Evolutionary conservation across 176 grass and related monocot genomes (phyloP).

Genomic region (Puya raimondii): DNA sequence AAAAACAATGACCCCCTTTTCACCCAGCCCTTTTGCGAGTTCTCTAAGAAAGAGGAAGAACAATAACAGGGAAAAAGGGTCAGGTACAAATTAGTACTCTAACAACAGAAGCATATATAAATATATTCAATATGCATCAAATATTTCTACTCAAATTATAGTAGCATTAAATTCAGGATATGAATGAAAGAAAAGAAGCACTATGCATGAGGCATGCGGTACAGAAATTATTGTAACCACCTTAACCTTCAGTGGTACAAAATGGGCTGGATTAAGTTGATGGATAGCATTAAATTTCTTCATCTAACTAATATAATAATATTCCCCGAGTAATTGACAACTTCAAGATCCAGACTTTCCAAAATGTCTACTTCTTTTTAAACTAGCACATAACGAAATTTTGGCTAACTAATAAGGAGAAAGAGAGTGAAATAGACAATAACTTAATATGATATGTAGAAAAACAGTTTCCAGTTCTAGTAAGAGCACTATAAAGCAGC

Average conservation of each 20-base stretch:
- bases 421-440: background rate
- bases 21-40: conserved; percentile 59
- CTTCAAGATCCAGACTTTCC: background rate
- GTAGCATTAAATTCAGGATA: background rate
- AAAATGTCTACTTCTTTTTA: background rate
- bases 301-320: background rate
- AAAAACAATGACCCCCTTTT: conserved; percentile 67
- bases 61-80: conserved; percentile 17
- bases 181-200: too few species aligned
- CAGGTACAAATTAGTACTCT: background rate
- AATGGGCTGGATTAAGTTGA: too few species aligned
- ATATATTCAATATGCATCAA: background rate
- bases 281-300: background rate
- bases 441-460: background rate
- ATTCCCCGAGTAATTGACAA: background rate
- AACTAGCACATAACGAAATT: background rate
- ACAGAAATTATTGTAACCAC: too few species aligned
- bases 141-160: background rate
- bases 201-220: too few species aligned
- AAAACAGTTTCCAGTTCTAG: background rate
- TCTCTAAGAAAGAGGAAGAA: conserved; percentile 49
- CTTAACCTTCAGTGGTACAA: too few species aligned
- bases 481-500: too few species aligned
- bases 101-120: background rate
- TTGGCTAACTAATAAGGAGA: background rate